These are phyloP conservation scores for Osmanthus fragrans DNA, from an alignment of 257 asterid species.

Conservation along the genomic window DNA sequence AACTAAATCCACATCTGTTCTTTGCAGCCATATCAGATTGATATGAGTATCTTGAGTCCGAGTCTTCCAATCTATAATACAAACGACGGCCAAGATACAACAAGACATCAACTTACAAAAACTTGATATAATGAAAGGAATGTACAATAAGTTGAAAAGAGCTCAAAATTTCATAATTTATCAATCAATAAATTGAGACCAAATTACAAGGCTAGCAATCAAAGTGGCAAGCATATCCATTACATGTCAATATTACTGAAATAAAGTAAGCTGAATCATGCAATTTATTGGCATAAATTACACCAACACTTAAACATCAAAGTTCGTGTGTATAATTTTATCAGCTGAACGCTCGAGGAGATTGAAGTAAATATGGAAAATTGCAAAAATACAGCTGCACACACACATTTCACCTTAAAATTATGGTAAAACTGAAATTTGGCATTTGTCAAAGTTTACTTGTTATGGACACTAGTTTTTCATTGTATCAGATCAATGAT, in stretches of 20 bases:
- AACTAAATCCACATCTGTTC: slow-evolving; percentile 56
- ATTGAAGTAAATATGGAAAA: neutral
- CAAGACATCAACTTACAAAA: slow-evolving; percentile 10
- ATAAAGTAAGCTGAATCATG: slow-evolving; percentile 10
- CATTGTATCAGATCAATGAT: neutral
- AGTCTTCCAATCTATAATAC: slow-evolving; percentile 60
- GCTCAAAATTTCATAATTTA: neutral
- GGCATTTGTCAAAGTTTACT: neutral
- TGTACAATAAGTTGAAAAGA: slow-evolving; percentile 11
- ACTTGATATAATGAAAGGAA: neutral
- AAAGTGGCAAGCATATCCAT: slow-evolving; percentile 5
- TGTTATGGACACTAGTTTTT: neutral
- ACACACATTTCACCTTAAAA: neutral
- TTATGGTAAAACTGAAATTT: neutral
- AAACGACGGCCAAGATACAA: slow-evolving; percentile 10
- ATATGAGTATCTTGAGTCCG: slow-evolving; percentile 51
- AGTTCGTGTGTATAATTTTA: neutral
- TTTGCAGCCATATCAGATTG: slow-evolving; percentile 72
- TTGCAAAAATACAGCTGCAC: neutral
- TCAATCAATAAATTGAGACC: slow-evolving; percentile 9
- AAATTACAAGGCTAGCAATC: neutral
- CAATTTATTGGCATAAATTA: slow-evolving; percentile 12
- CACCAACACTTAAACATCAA: neutral
- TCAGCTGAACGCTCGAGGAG: neutral
- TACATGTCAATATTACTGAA: neutral